A percentile compares a stretch with the other conserved stretches of the same genome.
phyloP scores from a whole-genome alignment of 441 rosid species.

The Manihot esculenta region DNA sequence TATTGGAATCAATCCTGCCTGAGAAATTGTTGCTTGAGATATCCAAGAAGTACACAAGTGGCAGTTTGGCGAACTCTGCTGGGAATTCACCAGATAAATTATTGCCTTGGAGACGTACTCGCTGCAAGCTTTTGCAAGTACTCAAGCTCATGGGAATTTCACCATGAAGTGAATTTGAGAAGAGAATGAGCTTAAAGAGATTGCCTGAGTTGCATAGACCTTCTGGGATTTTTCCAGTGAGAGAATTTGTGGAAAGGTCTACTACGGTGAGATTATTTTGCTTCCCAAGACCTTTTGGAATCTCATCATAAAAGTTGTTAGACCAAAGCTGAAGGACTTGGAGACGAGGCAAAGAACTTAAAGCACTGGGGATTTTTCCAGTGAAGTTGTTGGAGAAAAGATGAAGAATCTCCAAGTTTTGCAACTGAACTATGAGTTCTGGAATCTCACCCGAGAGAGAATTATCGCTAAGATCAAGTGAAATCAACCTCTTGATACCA shows the following conservation, averaged over 20 bases:
- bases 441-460: conserved; percentile 69
- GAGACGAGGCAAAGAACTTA: conserved; percentile 66
- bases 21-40: conserved; percentile 63
- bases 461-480: conserved; percentile 85
- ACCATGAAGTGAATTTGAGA: conserved; percentile 63
- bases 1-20: conserved; percentile 44
- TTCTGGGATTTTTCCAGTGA: conserved; percentile 64
- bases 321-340: conserved; percentile 90
- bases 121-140: conserved; percentile 54
- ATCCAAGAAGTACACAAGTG: conserved; percentile 75
- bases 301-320: conserved; percentile 58
- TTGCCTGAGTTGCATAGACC: conserved; percentile 60
- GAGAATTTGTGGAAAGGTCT: conserved; percentile 82
- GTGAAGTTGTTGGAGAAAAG: conserved; percentile 76
- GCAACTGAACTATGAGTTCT: conserved; percentile 47
- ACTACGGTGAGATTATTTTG: conserved; percentile 61
- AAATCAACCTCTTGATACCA: conserved; percentile 46
- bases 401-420: conserved; percentile 73
- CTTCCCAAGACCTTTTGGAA: conserved; percentile 64
- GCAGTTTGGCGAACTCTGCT: conserved; percentile 47
- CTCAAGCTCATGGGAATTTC: conserved; percentile 55
- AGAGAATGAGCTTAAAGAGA: conserved; percentile 79
- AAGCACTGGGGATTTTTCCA: conserved; percentile 57
- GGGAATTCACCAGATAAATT: conserved; percentile 55
- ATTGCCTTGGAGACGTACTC: conserved; percentile 76